Evolutionary conservation across 768 basidiomycete species (phyloP), one percentile per base, ranked within the genome.

Genomic region (Phaffia australis): DNA sequence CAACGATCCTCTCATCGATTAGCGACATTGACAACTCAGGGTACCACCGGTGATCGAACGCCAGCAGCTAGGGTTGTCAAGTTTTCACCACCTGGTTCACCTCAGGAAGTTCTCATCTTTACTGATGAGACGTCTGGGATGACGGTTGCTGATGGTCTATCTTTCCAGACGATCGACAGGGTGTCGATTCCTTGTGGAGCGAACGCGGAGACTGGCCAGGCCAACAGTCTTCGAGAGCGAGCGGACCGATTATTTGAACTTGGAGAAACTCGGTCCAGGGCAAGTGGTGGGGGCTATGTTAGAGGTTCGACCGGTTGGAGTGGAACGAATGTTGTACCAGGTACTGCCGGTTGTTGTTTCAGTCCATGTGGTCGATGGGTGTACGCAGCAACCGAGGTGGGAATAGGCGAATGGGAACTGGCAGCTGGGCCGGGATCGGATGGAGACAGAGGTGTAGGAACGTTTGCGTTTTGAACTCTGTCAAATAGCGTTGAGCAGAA

Each of bases 331-430:
- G 4, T 42, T 42, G 35, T 42, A 11, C 35, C 35, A 5, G 64
- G 64, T 4, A 65, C 57, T 9, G 52, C 57, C 9, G 64, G 64
- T 1, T 48, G 56, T 18, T 48, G 64, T 9, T 65, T 59, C 50
- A 60, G 57, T 50, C 64, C 58, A 11, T 65, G 64, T 49, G 64
- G 64, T 15, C 32, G 57, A 42, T 65, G 50, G 50, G 30, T 65
- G 14, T 65, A 51, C 16, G 64, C 49, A 27, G 64, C 57, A n/a
- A 65, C 64, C 47, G 64, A 65, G 32, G 48, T 35, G 5, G 57
- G 57, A 32, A 54, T 65, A 7, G n/a, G 64, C n/a, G 64, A 65
- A 19, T 65, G 64, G 64, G 30, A 61, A 62, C 25, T 60, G 55
- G 32, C 42, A 16, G 61, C 47, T 23, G 56, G 51, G 35, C 35